Evolutionary conservation across 1,284 basidiomycete genomes (phyloP).

Genomic region (Phaffia rhodozyma): DNA sequence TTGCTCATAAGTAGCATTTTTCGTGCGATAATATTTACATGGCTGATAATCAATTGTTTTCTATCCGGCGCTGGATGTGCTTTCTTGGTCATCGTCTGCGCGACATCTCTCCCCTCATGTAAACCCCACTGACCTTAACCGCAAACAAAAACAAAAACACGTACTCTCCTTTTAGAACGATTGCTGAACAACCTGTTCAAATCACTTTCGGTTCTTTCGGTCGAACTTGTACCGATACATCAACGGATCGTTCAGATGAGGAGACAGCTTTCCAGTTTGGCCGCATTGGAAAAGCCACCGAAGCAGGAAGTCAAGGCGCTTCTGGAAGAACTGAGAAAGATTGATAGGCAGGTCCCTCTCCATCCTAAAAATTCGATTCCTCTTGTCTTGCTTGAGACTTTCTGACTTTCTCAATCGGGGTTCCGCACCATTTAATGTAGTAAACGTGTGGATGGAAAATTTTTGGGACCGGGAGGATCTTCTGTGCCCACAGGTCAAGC

Average conservation of each 20-base stretch:
- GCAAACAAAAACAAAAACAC: too few species aligned
- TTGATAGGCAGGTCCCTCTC: constrained; percentile 65
- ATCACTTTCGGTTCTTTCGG: constrained; percentile 71
- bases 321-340: constrained; percentile 84
- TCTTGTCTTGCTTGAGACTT: constrained; percentile 23
- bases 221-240: constrained; percentile 79
- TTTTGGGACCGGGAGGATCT: constrained; percentile 76
- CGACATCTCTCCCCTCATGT: not conserved
- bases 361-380: constrained; percentile 27
- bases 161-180: constrained; percentile 43
- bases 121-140: not conserved
- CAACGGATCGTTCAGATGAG: constrained; percentile 78
- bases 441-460: constrained; percentile 91
- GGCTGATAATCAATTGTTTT: too few species aligned
- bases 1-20: not conserved
- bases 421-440: constrained; percentile 29
- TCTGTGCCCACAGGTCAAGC: constrained; percentile 84
- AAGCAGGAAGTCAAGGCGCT: constrained; percentile 82
- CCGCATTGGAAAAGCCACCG: constrained; percentile 69
- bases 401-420: not conserved
- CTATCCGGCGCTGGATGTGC: too few species aligned
- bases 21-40: too few species aligned
- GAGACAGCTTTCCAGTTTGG: constrained; percentile 76
- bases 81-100: too few species aligned
- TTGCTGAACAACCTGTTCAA: constrained; percentile 64